Evolutionary conservation across 352 stramenopile genomes (phyloP), one percentile per base, ranked within the genome.

Genomic region (Phytophthora quininea): DNA sequence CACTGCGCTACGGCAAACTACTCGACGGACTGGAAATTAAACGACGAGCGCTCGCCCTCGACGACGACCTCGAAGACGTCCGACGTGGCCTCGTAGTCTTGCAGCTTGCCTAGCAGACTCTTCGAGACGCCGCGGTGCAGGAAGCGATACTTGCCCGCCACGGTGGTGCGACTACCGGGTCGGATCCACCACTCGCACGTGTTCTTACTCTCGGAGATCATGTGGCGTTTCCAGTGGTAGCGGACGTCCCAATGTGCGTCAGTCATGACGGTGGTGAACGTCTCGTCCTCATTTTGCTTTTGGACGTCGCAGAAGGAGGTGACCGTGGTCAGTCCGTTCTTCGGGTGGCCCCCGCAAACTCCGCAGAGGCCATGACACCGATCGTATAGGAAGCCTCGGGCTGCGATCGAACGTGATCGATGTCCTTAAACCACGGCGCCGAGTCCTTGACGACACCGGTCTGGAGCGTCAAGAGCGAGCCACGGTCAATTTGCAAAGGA

Each of bases 171-270:
- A 14, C 62, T 50, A 7, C 73, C 73, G 3, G 45, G 9, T 4
- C 80, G 77, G 24, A 86, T 76, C 57, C 57, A 75, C 78, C 78
- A 86, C 57, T 77, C 67, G 52, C 78, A 86, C 40, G 62, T 78
- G 49, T 69, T 80, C 50, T 78, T 81, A 56, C 76, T 86, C 47
- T 84, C 67, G 4, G 46, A 29, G 15, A 63, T n/a, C 19, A 69
- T 48, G 27, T 69, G 46, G 14, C 68, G 60, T n/a, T 64, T 46
- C 78, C 79, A 88, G 24, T 61, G 46, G 61, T 74, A 86, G 19
- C 79, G 79, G 19, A 86, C 33, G 32, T 86, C 79, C 80, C 80
- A 89, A 53, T 88, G 75, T 1, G 67, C 69, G 50, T 91, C 82
- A 1, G 72, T 86, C 67, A 88, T 56, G n/a, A 80, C 43, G 9